These are phyloP conservation scores for Boletus reticulatus DNA, from an alignment of 768 basidiomycete genomes.

Conservation along the genomic window DNA sequence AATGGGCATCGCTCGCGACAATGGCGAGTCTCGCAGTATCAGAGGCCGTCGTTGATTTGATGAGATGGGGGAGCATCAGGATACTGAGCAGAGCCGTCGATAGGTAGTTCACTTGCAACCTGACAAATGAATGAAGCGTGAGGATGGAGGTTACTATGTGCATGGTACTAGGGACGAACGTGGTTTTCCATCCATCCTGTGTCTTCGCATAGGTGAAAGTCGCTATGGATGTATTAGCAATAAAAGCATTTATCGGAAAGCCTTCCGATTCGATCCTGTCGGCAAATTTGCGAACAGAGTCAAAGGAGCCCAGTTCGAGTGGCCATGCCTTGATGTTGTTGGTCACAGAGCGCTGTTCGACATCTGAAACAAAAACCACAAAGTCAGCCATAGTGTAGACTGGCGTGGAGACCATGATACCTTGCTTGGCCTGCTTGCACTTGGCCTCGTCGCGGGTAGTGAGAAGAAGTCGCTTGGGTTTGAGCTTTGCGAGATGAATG, in stretches of 20 bases:
- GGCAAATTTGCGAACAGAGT: constrained; percentile 34
- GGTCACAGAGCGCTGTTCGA: constrained; percentile 18
- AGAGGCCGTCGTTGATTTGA: constrained; percentile 23
- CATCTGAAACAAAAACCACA: constrained; percentile 5
- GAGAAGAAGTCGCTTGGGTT: constrained; percentile 24
- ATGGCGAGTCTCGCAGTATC: constrained; percentile 29
- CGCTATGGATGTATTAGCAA: constrained; percentile 31
- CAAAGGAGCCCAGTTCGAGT: too few species aligned
- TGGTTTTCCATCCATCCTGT: constrained; percentile 36
- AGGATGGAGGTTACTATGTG: background rate
- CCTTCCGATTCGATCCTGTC: constrained; percentile 27
- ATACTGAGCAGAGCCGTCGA: constrained; percentile 35
- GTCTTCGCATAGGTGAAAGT: constrained; percentile 23
- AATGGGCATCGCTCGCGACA: constrained; percentile 31
- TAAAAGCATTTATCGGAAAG: constrained; percentile 26
- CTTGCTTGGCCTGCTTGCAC: constrained; percentile 15
- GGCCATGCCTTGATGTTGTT: too few species aligned
- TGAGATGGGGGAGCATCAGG: constrained; percentile 35
- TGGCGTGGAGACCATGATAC: constrained; percentile 5
- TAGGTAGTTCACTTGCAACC: constrained; percentile 37
- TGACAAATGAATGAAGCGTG: constrained; percentile 5
- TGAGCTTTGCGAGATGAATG: constrained; percentile 24
- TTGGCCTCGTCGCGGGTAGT: constrained; percentile 25
- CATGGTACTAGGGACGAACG: constrained; percentile 24
- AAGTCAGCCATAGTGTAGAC: background rate